Base-by-base conservation (phyloP, 179 eudicot species). In the Nepenthes alata region DNA sequence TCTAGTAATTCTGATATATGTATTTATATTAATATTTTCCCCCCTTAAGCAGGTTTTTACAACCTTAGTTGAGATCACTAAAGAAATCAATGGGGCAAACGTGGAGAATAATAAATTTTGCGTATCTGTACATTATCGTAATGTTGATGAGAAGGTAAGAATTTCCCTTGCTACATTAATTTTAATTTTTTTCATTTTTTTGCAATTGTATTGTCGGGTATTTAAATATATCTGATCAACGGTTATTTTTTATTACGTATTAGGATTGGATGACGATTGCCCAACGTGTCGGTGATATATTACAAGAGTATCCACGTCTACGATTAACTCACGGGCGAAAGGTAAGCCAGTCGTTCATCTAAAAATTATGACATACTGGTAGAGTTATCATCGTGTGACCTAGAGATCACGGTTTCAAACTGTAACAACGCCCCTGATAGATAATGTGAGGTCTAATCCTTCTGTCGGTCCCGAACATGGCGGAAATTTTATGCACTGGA, bases 21-120 rank as follows among this genome's bases (percentile, higher is more conserved):
- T 55, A n/a, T 34, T 25, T 25, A 25, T 25, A 25, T 25, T 25
- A 25, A 25, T 25, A 25, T 25, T 25, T 25, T 25, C 1, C 1
- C 1, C 1, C 25, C 11, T 25, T 6, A 34, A 63, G 25, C 85
- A 89, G 96, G 89, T 89, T 70, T 73, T 66, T 68, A 68, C 71
- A 61, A 76, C 87, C 57, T 87, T 89, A 49, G 62, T 85, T 11
- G 81, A 85, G 78, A 75, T 48, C 9, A 83, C 89, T 2, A 76
- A 77, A 61, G 83, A 77, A 14, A 85, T 88, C n/a, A 47, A 58
- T 2, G 97, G 97, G 11, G 83, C 93, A 53, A 80, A 58, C 35
- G 93, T 90, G 60, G 95, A 90, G 80, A 80, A 90, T 77, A 85
- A 90, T 65, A 90, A 88, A 75, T 90, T 90, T 62, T 88, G 95